Conservation (phyloP, 306 rosid genomes). For the Dicorynia guianensis region DNA sequence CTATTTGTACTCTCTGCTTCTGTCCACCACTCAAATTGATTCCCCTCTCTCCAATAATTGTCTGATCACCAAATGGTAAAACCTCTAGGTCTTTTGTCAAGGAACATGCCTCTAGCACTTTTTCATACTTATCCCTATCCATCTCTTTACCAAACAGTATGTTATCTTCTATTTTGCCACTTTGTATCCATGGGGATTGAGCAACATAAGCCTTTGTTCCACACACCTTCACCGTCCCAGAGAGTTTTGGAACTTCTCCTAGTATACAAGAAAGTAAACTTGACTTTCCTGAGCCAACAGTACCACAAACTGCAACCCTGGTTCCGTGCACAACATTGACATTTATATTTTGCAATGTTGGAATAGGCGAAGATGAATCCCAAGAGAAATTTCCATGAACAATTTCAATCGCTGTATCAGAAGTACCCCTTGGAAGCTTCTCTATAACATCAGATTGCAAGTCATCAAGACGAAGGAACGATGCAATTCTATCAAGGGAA, state of each 20-base stretch:
- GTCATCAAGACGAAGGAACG: conserved; percentile 59
- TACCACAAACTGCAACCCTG: conserved; percentile 62
- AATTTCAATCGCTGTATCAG: conserved; percentile 49
- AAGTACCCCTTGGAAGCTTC: conserved; percentile 52
- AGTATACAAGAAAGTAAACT: conserved; percentile 80
- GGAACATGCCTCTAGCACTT: conserved; percentile 87
- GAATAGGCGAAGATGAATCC: conserved; percentile 48
- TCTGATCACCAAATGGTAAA: conserved; percentile 84
- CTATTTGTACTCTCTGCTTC: conserved; percentile 90
- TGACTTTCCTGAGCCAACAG: conserved; percentile 82
- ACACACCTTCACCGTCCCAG: conserved; percentile 72
- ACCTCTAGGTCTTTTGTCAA: conserved; percentile 81
- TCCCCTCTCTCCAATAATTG: conserved; percentile 90
- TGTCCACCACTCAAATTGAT: conserved; percentile 98
- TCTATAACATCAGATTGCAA: conserved; percentile 49
- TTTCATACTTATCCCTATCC: conserved; percentile 78
- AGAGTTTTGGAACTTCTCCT: conserved; percentile 89
- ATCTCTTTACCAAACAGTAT: conserved; percentile 75
- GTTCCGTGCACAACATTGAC: conserved; percentile 46
- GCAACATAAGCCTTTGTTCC: conserved; percentile 89
- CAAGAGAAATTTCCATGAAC: conserved; percentile 59
- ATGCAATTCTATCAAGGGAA: conserved; percentile 59
- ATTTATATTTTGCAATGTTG: conserved; percentile 47
- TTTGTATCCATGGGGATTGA: conserved; percentile 96
- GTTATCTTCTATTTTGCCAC: conserved; percentile 85